Conservation (phyloP, 192 early-diverging fungal species). For the Lobosporangium transversale region DNA sequence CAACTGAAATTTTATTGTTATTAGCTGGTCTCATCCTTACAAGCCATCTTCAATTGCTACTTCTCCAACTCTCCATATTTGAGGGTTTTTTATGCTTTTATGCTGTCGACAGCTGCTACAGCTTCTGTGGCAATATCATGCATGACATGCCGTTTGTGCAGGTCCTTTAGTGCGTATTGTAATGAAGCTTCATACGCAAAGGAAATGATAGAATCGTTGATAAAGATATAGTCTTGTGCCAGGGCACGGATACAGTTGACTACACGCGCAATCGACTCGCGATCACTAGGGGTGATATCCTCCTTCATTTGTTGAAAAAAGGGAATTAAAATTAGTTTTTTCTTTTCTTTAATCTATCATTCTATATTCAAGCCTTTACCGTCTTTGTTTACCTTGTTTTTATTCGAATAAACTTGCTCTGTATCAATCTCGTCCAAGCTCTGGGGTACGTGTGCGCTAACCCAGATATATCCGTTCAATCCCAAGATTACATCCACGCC, state of each 20-base stretch:
- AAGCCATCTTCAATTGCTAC: too few relatives aligned
- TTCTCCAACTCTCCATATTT: not conserved
- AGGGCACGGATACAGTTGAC: conserved; percentile 88
- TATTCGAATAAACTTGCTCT: conserved; percentile 86
- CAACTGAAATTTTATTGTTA: too few relatives aligned
- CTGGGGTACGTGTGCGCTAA: conserved; percentile 75
- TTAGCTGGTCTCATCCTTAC: too few relatives aligned
- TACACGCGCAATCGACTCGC: conserved; percentile 89
- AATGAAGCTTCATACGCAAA: conserved; percentile 91
- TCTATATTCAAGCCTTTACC: not conserved
- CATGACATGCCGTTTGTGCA: conserved; percentile 62
- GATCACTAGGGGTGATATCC: conserved; percentile 74
- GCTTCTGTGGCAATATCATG: conserved; percentile 55
- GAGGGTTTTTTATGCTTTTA: conserved; percentile 26
- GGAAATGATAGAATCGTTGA: conserved; percentile 90
- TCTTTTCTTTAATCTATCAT: not conserved
- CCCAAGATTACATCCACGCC: conserved; percentile 95
- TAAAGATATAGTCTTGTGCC: conserved; percentile 78
- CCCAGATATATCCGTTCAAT: conserved; percentile 97
- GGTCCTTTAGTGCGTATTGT: conserved; percentile 68
- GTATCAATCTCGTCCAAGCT: conserved; percentile 77
- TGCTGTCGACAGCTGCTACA: conserved; percentile 30
- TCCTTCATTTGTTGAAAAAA: conserved; percentile 17
- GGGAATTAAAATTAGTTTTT: not conserved
- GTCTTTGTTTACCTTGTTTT: conserved; percentile 77